Percentiles rank a stretch among this genome's conserved stretches.
Evolutionary conservation across 164 flowering plant species (phyloP).

Genomic region (Aristolochia contorta): DNA sequence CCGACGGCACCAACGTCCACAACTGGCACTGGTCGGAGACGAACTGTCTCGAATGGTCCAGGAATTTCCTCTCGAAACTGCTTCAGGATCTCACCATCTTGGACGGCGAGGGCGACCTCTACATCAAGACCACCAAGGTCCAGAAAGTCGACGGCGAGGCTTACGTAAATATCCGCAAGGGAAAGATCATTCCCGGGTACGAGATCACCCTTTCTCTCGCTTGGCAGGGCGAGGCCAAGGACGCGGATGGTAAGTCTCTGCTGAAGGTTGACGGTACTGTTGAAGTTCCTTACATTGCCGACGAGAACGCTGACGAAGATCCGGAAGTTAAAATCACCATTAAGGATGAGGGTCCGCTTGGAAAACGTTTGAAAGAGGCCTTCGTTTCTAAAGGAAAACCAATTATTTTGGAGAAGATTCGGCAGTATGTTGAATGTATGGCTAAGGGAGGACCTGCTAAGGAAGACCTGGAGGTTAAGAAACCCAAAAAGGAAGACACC

Average conservation of each 20-base stretch:
- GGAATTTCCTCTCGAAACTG: slow-evolving; percentile 39
- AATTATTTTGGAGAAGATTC: slow-evolving; percentile 60
- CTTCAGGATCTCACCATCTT: slow-evolving; percentile 47
- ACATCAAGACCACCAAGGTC: slow-evolving; percentile 41
- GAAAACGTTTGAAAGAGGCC: slow-evolving; percentile 62
- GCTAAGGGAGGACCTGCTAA: slow-evolving; percentile 86
- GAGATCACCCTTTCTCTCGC: slow-evolving; percentile 45
- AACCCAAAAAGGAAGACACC: slow-evolving; percentile 15
- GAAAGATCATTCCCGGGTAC: slow-evolving; percentile 95
- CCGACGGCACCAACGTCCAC: slow-evolving; percentile 97
- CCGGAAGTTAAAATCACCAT: slow-evolving; percentile 62
- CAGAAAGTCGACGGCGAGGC: slow-evolving; percentile 81
- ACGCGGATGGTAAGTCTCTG: slow-evolving; percentile 35
- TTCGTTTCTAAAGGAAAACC: slow-evolving; percentile 58
- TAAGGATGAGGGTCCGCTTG: slow-evolving; percentile 74
- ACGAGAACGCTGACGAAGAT: slow-evolving; percentile 94
- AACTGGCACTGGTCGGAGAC: slow-evolving; percentile 99
- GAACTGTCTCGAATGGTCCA: slow-evolving; percentile 86
- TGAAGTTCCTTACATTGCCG: slow-evolving; percentile 84
- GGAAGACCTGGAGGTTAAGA: slow-evolving; percentile 77
- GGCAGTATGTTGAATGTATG: slow-evolving; percentile 70
- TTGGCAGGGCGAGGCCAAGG: slow-evolving; percentile 79
- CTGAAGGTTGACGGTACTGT: slow-evolving; percentile 52
- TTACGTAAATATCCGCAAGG: slow-evolving; percentile 88
- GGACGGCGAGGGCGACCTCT: slow-evolving; percentile 59